Base-by-base conservation (phyloP, 2,329 filamentous ascomycete species). In the Aureobasidium sp. region DNA sequence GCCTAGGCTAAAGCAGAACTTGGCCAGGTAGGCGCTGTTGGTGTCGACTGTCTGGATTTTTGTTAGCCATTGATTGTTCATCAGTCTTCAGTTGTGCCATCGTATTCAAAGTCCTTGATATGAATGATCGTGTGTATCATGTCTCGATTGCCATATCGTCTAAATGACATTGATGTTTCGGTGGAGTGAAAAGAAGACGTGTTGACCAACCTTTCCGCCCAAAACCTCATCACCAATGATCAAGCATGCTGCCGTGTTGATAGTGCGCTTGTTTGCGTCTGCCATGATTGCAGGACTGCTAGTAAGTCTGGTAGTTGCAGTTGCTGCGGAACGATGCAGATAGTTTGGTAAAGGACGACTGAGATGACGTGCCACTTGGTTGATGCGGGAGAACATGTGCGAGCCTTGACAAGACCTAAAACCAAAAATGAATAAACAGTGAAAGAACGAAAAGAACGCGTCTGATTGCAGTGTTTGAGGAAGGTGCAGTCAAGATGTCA, bases 201-300 rank as follows among this genome's bases (percentile, higher is more conserved):
- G 37, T 37, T 3, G 17, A 70, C 79, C 66, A 74, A 91, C 92
- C 87, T 97, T 97, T 69, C 94, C 93, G 26, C 91, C 92, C 4
- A 97, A 81, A 5, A 97, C 91, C 75, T 97, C 93, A 76, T 97
- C 93, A n/a, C 93, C 93, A 69, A 99, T 97, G 64, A 99, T 91
- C 66, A 97, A 77, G 74, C 91, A 96, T 62, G 89, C 93, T 12
- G 93, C 94, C 51, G 92, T 97, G 72, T 91, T 87, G 68, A 97
- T 95, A 64, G 83, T 86, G 71, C 86, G 81, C 69, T 82, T 79
- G 70, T 83, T 80, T 70, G 84, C 79, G 63, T 81, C 79, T 5
- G 80, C 77, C 69, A 81, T 79, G 42, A 62, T 34, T 47, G 37
- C 32, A 7, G 48, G 48, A 39, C 2, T 53, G 39, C 48, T 55